Conservation (phyloP, 2,329 filamentous ascomycete species). For the Lachnellula hyalina region DNA sequence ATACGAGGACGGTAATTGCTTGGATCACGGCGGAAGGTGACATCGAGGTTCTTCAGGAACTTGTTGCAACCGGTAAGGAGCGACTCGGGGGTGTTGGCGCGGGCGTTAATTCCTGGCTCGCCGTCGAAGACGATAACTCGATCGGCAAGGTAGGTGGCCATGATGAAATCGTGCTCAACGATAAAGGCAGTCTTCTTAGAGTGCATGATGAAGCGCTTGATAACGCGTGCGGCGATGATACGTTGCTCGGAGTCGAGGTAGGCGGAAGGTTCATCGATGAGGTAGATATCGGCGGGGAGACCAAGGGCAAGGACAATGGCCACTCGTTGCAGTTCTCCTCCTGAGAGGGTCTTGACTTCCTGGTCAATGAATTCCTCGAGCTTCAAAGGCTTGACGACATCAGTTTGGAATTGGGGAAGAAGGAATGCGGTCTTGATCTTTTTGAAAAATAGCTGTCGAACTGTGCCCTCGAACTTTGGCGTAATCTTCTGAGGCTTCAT, state of each 20-base stretch:
- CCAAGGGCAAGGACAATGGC: conserved; percentile 96
- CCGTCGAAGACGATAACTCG: conserved; percentile 99
- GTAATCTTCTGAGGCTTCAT: conserved; percentile 99
- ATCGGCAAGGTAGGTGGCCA: conserved; percentile 74
- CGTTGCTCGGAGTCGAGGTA: conserved; percentile 99
- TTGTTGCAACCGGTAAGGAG: conserved; percentile 89
- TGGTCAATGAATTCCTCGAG: conserved; percentile 99
- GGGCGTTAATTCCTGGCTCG: conserved; percentile 79
- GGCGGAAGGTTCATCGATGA: conserved; percentile 95
- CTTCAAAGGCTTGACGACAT: conserved; percentile 99
- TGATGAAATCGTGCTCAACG: conserved; percentile 99
- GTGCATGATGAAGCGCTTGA: conserved; percentile 99
- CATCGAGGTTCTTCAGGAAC: conserved; percentile 94
- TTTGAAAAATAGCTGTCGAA: conserved; percentile 98
- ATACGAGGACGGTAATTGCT: conserved; percentile 95
- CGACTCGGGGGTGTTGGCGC: conserved; percentile 85
- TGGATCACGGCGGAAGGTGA: conserved; percentile 97
- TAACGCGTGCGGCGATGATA: conserved; percentile 94
- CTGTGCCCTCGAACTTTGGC: conserved; percentile 94
- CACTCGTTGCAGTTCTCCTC: conserved; percentile 98
- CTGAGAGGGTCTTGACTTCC: conserved; percentile 97
- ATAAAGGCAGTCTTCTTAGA: conserved; percentile 99
- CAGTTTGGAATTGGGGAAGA: conserved; percentile 97
- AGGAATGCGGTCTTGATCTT: conserved; percentile 97
- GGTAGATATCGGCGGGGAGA: conserved; percentile 92